Evolutionary conservation across 2,329 filamentous ascomycete species (phyloP), one percentile per base, ranked within the genome.

Genomic region (Colletotrichum sp.): DNA sequence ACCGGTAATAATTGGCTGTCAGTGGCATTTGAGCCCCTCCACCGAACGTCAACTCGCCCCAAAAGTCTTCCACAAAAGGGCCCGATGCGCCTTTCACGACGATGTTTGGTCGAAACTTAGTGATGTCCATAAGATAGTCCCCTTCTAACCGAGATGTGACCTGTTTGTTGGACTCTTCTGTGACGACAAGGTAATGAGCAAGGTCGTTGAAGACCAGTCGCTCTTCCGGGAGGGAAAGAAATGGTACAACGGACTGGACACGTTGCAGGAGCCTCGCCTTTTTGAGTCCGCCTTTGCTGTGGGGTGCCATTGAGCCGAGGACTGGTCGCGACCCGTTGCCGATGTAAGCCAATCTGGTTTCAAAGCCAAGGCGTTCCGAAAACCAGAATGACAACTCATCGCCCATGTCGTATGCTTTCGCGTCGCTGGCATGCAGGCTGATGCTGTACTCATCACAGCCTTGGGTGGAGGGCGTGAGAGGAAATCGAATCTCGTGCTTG

Each of bases 101-200:
- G 13, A 70, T 29, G 27, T 70, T 70, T 27, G 68, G 68, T 8
- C 68, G 61, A 27, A 66, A 70, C 21, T 66, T 70, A 2, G 38
- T 47, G 18, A 70, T 38, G 34, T 66, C 68, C 68, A 58, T 65
- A 8, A 18, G 43, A 18, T 6, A 34, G 18, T 58, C 62, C 11
- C 62, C 61, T 1, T 51, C 68, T 8, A 70, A 34, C 8, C 68
- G 68, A 11, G 68, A 58, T 16, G 51, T 58, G 0, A 66, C 89
- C 77, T 94, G 88, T n/a, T 86, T 83, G n/a, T 95, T 87, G 1
- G 94, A 97, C 3, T 90, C 88, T 73, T 92, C 88, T 1, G 92
- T 94, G 8, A 93, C 88, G 29, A 98, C 83, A 16, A 98, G 88
- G 80, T 93, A 94, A 1, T 94, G 93, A 2, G 94, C 94, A 75